Conservation (phyloP, 768 basidiomycete genomes). For the Cubamyces lactineus region DNA sequence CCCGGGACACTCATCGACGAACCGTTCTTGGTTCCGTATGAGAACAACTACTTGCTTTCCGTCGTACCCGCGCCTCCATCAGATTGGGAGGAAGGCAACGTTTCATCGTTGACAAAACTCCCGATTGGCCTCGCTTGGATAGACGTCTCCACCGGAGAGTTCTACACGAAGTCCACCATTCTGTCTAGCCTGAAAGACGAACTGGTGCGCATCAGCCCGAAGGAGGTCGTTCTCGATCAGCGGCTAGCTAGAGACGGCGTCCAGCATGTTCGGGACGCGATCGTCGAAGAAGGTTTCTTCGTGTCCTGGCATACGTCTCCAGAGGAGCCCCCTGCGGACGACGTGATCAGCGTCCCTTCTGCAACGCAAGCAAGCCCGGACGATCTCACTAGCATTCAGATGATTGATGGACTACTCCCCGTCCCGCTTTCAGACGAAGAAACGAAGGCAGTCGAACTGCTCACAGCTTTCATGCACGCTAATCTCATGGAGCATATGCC, state of each 20-base stretch:
- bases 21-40: constrained; percentile 79
- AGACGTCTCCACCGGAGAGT: constrained; percentile 93
- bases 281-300: constrained; percentile 59
- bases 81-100: not conserved
- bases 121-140: constrained; percentile 86
- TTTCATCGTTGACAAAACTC: not conserved
- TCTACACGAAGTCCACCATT: constrained; percentile 71
- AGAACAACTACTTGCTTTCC: constrained; percentile 89
- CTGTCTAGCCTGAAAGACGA: constrained; percentile 72
- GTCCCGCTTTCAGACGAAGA: constrained; percentile 44
- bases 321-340: not conserved
- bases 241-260: constrained; percentile 39
- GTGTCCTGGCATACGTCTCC: constrained; percentile 49
- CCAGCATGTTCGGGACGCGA: constrained; percentile 51
- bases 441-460: constrained; percentile 57
- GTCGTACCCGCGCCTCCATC: constrained; percentile 40
- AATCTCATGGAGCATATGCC: constrained; percentile 85
- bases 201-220: constrained; percentile 77
- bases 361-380: constrained; percentile 23
- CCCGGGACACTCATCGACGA: constrained; percentile 96
- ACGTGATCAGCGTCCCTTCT: not conserved
- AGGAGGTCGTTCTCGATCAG: constrained; percentile 75
- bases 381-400: constrained; percentile 26
- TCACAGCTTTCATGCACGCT: constrained; percentile 64
- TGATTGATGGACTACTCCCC: not conserved